Percentiles rank a stretch among this genome's conserved stretches.
Conservation (phyloP, 805 yeast genomes). For the Candida pseudoglaebosa region DNA sequence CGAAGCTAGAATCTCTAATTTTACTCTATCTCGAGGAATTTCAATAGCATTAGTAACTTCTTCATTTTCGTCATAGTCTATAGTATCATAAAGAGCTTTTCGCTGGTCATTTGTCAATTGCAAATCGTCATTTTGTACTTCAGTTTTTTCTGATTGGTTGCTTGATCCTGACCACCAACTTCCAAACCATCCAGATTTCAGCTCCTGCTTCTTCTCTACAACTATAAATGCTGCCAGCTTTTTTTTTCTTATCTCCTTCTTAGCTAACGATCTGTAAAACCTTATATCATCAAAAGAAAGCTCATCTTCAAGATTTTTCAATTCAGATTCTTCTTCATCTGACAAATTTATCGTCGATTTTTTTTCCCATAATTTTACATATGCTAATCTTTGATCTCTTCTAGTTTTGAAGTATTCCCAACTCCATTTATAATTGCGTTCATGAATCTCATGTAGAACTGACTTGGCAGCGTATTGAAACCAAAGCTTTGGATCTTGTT, state of each 20-base stretch:
- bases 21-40: constrained; percentile 69
- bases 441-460: constrained; percentile 76
- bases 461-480: constrained; percentile 74
- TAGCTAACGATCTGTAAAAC: constrained; percentile 79
- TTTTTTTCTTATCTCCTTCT: constrained; percentile 60
- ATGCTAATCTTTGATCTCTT: constrained; percentile 66
- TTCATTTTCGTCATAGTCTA: constrained; percentile 77
- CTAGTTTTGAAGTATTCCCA: constrained; percentile 79
- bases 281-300: constrained; percentile 75
- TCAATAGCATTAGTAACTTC: constrained; percentile 50
- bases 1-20: constrained; percentile 62
- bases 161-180: constrained; percentile 57
- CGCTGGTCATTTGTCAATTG: constrained; percentile 78
- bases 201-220: constrained; percentile 11
- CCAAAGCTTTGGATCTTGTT: constrained; percentile 77
- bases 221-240: constrained; percentile 17
- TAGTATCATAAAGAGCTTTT: constrained; percentile 86
- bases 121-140: constrained; percentile 34
- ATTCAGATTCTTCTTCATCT: constrained; percentile 28
- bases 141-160: constrained; percentile 9
- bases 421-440: constrained; percentile 74
- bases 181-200: constrained; percentile 60
- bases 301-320: constrained; percentile 54
- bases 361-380: constrained; percentile 63
- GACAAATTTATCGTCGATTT: constrained; percentile 17